Conservation (phyloP, 2,329 filamentous ascomycete species). For the Davidsoniella australis region DNA sequence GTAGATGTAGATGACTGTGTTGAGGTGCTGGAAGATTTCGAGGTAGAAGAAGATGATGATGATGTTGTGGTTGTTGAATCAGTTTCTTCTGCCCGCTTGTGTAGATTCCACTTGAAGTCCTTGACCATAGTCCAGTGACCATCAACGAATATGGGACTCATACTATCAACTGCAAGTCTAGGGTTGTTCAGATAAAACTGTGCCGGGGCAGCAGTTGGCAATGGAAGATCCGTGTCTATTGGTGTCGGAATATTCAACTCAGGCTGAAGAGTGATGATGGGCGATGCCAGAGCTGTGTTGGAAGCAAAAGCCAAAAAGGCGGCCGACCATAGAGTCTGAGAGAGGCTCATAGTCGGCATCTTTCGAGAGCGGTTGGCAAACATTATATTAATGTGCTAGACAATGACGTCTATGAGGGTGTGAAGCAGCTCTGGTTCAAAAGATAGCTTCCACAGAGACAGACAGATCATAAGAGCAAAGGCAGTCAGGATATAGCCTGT, state of each 20-base stretch:
- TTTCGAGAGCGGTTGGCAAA: not conserved
- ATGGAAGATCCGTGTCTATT: not conserved
- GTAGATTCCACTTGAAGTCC: constrained; percentile 12
- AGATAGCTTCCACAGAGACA: not conserved
- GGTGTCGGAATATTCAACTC: not conserved
- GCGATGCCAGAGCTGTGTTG: constrained; percentile 2
- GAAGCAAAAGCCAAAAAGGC: constrained; percentile 10
- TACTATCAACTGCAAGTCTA: constrained; percentile 13
- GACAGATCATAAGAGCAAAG: not conserved
- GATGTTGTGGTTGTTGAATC: constrained; percentile 12
- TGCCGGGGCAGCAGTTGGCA: constrained; percentile 3
- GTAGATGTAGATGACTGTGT: not conserved
- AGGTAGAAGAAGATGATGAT: not conserved
- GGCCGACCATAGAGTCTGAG: not conserved
- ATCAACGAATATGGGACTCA: constrained; percentile 13
- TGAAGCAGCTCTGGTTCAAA: too few species aligned
- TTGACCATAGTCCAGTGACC: constrained; percentile 15
- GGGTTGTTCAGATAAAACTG: constrained; percentile 5
- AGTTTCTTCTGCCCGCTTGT: constrained; percentile 17
- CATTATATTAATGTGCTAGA: not conserved
- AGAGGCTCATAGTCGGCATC: constrained; percentile 3
- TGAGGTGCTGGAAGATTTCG: not conserved
- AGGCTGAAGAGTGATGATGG: not conserved
- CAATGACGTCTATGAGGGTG: too few species aligned
- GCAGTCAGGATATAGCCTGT: not conserved